phyloP scores from a whole-genome alignment of 176 grass and related monocot species.

The Elaeis guineensis region DNA sequence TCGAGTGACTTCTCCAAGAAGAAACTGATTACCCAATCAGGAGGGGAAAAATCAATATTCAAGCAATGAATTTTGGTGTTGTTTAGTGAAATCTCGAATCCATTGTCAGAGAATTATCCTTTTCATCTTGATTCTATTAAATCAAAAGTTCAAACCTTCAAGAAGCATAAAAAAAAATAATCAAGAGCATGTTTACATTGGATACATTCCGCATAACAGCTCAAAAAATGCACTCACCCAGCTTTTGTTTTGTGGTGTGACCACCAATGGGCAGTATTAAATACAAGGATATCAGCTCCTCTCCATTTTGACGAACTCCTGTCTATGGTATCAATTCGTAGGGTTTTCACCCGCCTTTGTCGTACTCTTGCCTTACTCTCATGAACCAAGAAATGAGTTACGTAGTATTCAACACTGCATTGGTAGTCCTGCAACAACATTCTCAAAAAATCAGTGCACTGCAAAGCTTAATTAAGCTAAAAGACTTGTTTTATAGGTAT shows the following conservation, averaged over 20 bases:
- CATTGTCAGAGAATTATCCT: no score
- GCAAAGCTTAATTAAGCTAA: constrained; percentile 13
- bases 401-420: constrained; percentile 81
- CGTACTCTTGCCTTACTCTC: constrained; percentile 69
- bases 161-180: no score
- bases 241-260: constrained; percentile 95
- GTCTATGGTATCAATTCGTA: constrained; percentile 67
- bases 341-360: constrained; percentile 45
- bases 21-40: no score
- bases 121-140: no score
- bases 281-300: constrained; percentile 73
- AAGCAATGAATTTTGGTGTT: no score
- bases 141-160: no score
- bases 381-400: constrained; percentile 86
- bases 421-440: constrained; percentile 63
- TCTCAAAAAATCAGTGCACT: constrained; percentile 6
- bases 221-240: constrained; percentile 34
- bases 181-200: no score
- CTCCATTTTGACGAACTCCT: constrained; percentile 68
- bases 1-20: no score
- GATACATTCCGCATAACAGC: not conserved
- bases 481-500: constrained; percentile 16
- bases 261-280: constrained; percentile 98
- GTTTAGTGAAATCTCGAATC: no score
- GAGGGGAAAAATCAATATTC: no score